Evolutionary conservation across 768 basidiomycete genomes (phyloP).

Genomic region (Tylopilus balloui): DNA sequence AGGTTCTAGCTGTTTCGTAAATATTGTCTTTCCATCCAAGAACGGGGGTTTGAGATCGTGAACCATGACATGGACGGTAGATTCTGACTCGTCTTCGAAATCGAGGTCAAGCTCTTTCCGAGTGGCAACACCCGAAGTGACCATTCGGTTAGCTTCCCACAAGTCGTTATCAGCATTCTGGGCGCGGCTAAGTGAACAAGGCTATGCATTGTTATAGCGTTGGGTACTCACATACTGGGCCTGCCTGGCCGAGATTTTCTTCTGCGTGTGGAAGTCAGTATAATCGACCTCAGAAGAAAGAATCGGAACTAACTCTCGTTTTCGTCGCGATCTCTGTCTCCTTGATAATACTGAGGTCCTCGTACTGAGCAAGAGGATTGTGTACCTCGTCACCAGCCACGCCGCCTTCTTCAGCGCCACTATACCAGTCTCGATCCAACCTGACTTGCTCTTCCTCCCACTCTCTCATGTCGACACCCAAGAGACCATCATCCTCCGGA

Average conservation of each 20-base stretch:
- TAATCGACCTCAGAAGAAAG: background rate
- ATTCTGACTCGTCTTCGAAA: constrained; percentile 94
- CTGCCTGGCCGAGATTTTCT: constrained; percentile 88
- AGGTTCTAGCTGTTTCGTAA: constrained; percentile 94
- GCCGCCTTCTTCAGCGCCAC: constrained; percentile 81
- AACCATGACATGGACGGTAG: constrained; percentile 95
- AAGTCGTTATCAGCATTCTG: constrained; percentile 97
- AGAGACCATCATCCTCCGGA: constrained; percentile 61
- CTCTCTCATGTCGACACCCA: constrained; percentile 72
- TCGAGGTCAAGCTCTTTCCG: constrained; percentile 85
- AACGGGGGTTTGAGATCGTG: constrained; percentile 98
- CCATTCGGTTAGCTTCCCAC: constrained; percentile 98
- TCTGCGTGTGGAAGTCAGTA: constrained; percentile 40
- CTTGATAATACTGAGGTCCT: constrained; percentile 69
- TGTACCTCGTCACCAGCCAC: constrained; percentile 87
- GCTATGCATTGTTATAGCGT: background rate
- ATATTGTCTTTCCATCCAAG: constrained; percentile 93
- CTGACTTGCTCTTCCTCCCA: constrained; percentile 97
- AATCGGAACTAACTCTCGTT: constrained; percentile 50
- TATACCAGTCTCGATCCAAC: constrained; percentile 96
- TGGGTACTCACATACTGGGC: constrained; percentile 80
- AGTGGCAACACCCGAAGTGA: constrained; percentile 91
- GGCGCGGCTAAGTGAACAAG: constrained; percentile 16
- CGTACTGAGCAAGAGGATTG: constrained; percentile 90
- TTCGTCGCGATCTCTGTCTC: constrained; percentile 74